Percentiles rank a stretch among this genome's conserved stretches.
phyloP scores from a whole-genome alignment of 306 rosid genomes.

The Quercus parvula region DNA sequence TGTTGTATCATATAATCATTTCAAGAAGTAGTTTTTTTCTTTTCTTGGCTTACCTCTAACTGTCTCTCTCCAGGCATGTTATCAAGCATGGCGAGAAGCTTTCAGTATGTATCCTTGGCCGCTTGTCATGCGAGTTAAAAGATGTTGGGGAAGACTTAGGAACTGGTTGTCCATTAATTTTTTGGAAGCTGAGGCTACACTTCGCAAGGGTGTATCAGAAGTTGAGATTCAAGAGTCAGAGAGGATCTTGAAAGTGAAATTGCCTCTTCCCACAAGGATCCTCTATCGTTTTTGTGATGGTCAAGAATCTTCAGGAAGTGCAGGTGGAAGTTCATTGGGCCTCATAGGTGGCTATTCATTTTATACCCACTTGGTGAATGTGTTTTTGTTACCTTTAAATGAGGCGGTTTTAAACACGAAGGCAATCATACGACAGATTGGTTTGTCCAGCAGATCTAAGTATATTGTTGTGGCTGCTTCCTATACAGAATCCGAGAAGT shows the following conservation, averaged over 20 bases:
- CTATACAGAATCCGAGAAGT: conserved; percentile 37
- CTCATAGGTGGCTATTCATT: conserved; percentile 84
- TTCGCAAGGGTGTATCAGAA: conserved; percentile 73
- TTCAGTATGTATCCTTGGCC: conserved; percentile 85
- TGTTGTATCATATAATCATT: neutral
- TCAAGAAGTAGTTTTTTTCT: neutral
- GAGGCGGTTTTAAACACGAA: conserved; percentile 44
- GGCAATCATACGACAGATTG: conserved; percentile 16
- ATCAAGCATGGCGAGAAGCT: conserved; percentile 63
- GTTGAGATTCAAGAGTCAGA: conserved; percentile 58
- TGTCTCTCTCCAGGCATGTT: conserved; percentile 44
- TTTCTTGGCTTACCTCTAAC: neutral
- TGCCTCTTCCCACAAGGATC: conserved; percentile 81
- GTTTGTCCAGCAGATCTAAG: conserved; percentile 40
- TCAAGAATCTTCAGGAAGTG: conserved; percentile 41
- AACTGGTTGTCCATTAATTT: conserved; percentile 57
- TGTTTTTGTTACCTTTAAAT: conserved; percentile 58
- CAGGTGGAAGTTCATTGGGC: conserved; percentile 51
- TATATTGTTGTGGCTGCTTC: conserved; percentile 68
- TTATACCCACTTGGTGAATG: conserved; percentile 55
- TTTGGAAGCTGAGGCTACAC: conserved; percentile 66
- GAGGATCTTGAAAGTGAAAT: conserved; percentile 47
- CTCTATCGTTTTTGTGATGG: conserved; percentile 82
- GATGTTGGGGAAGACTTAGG: conserved; percentile 64
- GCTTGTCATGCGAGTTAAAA: conserved; percentile 69